A percentile compares a stretch with the other conserved stretches of the same genome.
Conservation (phyloP, 768 basidiomycete genomes). For the Russula olivacea region DNA sequence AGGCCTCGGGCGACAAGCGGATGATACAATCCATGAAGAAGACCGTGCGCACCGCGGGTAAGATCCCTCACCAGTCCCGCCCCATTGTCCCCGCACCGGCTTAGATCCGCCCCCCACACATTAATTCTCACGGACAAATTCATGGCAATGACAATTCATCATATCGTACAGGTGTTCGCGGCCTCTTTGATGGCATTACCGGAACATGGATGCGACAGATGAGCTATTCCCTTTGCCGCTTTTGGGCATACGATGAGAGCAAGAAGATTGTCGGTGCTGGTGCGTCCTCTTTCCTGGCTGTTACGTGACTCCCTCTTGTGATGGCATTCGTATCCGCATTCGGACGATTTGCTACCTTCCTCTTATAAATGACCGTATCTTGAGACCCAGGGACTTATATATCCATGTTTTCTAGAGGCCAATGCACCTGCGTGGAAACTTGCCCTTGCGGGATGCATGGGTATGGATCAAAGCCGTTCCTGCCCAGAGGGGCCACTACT, state of each 20-base stretch:
- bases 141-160: neutral
- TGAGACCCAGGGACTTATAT: neutral
- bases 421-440: conserved; percentile 77
- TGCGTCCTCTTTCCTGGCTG: conserved; percentile 25
- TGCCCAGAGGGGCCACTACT: neutral
- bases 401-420: conserved; percentile 35
- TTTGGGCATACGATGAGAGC: conserved; percentile 90
- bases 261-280: conserved; percentile 74
- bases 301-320: neutral
- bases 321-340: neutral
- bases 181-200: conserved; percentile 79
- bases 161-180: conserved; percentile 44
- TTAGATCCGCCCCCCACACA: neutral
- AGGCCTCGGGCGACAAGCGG: conserved; percentile 87
- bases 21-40: conserved; percentile 82
- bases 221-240: conserved; percentile 89
- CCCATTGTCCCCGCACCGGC: neutral
- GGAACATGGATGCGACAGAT: conserved; percentile 91
- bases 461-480: conserved; percentile 33
- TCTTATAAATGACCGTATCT: neutral
- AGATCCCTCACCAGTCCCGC: neutral
- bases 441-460: conserved; percentile 79
- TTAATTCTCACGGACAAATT: conserved; percentile 4
- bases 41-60: conserved; percentile 75
- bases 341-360: neutral